phyloP scores from a whole-genome alignment of 2,329 filamentous ascomycete species.

The Immersiporthe knoxdaviesiana region DNA sequence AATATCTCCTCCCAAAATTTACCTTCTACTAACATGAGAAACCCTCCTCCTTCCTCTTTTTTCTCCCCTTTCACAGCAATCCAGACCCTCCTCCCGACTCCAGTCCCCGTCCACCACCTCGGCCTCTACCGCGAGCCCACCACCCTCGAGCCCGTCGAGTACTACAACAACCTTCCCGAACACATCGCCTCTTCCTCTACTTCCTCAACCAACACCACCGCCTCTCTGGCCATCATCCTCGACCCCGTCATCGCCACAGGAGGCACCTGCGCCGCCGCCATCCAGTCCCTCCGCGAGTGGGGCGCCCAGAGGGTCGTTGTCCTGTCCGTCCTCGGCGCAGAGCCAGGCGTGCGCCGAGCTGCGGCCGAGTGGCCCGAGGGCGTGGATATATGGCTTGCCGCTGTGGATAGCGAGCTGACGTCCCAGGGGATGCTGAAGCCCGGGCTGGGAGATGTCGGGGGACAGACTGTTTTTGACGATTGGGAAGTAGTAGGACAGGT shows the following conservation, averaged over 20 bases:
- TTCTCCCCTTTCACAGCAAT: slow-evolving; percentile 57
- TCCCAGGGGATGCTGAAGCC: slow-evolving; percentile 88
- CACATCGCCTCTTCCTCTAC: slow-evolving; percentile 49
- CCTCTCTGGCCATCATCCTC: slow-evolving; percentile 68
- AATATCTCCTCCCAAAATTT: neutral
- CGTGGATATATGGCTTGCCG: slow-evolving; percentile 81
- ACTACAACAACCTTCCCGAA: slow-evolving; percentile 96
- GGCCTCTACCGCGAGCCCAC: slow-evolving; percentile 91
- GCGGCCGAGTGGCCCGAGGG: slow-evolving; percentile 78
- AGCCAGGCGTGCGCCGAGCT: slow-evolving; percentile 70
- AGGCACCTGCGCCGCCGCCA: slow-evolving; percentile 85
- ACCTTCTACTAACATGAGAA: neutral
- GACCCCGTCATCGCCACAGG: slow-evolving; percentile 95
- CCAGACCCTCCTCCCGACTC: slow-evolving; percentile 76
- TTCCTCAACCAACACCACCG: slow-evolving; percentile 37
- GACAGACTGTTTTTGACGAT: slow-evolving; percentile 88
- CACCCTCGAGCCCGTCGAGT: slow-evolving; percentile 88
- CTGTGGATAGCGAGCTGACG: slow-evolving; percentile 74
- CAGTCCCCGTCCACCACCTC: slow-evolving; percentile 88
- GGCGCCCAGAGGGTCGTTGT: slow-evolving; percentile 82
- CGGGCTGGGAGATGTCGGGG: slow-evolving; percentile 85
- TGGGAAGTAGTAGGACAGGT: slow-evolving; percentile 64
- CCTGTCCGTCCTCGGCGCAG: slow-evolving; percentile 73
- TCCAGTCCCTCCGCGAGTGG: slow-evolving; percentile 89
- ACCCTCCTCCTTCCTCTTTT: neutral